phyloP scores from a whole-genome alignment of 179 eudicot species.

The Monotropa hypopitys region DNA sequence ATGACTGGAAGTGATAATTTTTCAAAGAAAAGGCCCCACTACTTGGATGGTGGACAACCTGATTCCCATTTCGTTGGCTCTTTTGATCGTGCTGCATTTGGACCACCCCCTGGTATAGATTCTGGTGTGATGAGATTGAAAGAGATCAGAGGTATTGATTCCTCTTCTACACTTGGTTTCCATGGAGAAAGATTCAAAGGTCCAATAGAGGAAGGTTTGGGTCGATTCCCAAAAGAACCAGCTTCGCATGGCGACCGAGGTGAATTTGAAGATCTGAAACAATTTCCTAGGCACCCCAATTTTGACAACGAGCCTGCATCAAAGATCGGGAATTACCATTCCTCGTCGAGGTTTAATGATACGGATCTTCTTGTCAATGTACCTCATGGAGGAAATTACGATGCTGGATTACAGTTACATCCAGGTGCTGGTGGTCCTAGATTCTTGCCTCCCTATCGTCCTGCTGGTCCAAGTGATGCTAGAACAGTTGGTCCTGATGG shows the following conservation, averaged over 20 bases:
- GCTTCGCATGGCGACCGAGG: slow-evolving; percentile 22
- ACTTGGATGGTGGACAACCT: slow-evolving; percentile 39
- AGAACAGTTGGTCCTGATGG: slow-evolving; percentile 37
- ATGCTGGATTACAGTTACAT: slow-evolving; percentile 21
- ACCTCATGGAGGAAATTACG: slow-evolving; percentile 28
- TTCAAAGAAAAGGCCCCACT: slow-evolving; percentile 29
- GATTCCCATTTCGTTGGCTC: slow-evolving; percentile 32
- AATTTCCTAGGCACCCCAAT: slow-evolving; percentile 39
- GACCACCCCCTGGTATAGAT: slow-evolving; percentile 26
- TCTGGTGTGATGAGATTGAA: slow-evolving; percentile 24
- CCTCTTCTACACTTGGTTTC: slow-evolving; percentile 26
- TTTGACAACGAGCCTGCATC: slow-evolving; percentile 25
- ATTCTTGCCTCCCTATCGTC: slow-evolving; percentile 37
- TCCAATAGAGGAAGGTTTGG: slow-evolving; percentile 30
- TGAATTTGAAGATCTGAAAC: slow-evolving; percentile 33
- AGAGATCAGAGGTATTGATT: slow-evolving; percentile 26
- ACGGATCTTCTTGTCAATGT: slow-evolving; percentile 35
- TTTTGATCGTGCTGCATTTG: slow-evolving; percentile 30
- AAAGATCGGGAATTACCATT: slow-evolving; percentile 9
- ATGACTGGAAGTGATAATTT: slow-evolving; percentile 28
- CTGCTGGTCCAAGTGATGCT: slow-evolving; percentile 25
- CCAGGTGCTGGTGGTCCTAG: slow-evolving; percentile 32
- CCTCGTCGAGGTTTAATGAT: slow-evolving; percentile 31
- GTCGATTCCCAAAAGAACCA: slow-evolving; percentile 29
- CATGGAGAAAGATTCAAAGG: slow-evolving; percentile 40